Base-by-base conservation (phyloP, 345 rosid genomes). In the Citrus glauca region DNA sequence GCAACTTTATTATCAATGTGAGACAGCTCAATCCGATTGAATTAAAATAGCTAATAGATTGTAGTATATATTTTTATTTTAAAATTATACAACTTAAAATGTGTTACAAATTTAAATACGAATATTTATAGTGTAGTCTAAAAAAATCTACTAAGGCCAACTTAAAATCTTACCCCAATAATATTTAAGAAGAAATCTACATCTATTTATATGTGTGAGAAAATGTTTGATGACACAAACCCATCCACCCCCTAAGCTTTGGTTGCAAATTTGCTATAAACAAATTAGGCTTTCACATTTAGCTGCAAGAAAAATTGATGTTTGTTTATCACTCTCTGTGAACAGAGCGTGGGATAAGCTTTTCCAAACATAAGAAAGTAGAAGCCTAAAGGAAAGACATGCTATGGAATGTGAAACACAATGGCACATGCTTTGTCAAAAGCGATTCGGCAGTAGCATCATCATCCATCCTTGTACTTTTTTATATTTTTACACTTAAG, bases 321-420 rank as follows among this genome's bases (percentile, higher is more conserved):
- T 24, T 53, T 77, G 73, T 33, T 22, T 2, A 19, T 13, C 73
- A 62, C 80, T n/a, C 69, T 40, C 77, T 40, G 16, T 3, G 0
- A 3, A 37, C 60, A 53, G 74, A 71, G 81, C 57, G 84, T 78
- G 75, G 75, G 77, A 32, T 9, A 48, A 17, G 20, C 24, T 22
- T 27, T 37, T 4, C 55, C 22, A 79, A 74, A 55, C 22, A 57
- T 30, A 78, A 66, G 42, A 40, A 40, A 40, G 45, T 40, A 40
- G 45, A 75, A 76, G 38, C 62, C 53, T 25, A 53, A 81, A 81
- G 66, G 77, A 82, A 85, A 84, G 79, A 84, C 87, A 80, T 85
- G 86, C 81, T 59, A 82, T 69, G 84, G 79, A 87, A 89, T 82
- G 85, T 45, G 90, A 81, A 89, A 82, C 89, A 86, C 86, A 73